Evolutionary conservation across 2,329 filamentous ascomycete species (phyloP).

Genomic region (Tolypocladium tropicale): DNA sequence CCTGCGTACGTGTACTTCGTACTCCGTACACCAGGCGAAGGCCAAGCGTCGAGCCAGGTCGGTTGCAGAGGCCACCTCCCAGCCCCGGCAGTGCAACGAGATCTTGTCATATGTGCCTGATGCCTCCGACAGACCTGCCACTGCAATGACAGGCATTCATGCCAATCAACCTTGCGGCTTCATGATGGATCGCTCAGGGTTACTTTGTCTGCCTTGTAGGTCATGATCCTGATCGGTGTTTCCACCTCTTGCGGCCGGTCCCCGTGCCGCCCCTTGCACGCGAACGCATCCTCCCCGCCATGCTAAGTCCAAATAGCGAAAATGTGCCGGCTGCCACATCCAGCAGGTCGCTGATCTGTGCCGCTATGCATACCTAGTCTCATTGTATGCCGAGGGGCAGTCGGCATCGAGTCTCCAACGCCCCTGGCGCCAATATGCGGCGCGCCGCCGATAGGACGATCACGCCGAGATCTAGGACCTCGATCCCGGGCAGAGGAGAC

Average conservation of each 20-base stretch:
- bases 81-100: background rate
- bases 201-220: background rate
- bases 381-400: background rate
- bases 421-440: background rate
- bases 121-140: background rate
- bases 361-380: background rate
- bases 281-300: background rate
- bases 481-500: background rate
- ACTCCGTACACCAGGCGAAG: background rate
- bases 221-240: too few species aligned
- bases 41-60: background rate
- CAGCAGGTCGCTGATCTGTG: background rate
- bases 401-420: background rate
- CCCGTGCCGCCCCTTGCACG: background rate
- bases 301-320: background rate
- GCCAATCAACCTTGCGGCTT: background rate
- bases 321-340: background rate
- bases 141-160: background rate
- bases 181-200: background rate
- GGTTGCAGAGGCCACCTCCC: background rate
- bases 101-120: background rate
- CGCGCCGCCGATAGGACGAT: background rate
- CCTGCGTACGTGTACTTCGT: too few species aligned
- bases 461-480: background rate
- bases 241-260: background rate